Base-by-base conservation (phyloP, 805 yeast genomes). In the Cyberlindnera suaveolens region DNA sequence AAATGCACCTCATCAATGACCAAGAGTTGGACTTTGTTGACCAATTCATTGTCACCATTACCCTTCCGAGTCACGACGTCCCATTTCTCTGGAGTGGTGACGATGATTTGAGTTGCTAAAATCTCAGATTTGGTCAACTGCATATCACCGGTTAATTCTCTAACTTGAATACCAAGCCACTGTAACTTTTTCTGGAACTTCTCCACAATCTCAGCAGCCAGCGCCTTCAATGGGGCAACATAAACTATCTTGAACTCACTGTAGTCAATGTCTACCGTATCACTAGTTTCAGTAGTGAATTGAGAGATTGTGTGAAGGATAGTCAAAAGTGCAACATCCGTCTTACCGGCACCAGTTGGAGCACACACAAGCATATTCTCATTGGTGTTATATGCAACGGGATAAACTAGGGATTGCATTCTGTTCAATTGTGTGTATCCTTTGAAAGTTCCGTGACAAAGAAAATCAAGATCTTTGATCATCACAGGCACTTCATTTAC, bases 321-420 rank as follows among this genome's bases (percentile, higher is more conserved):
- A 0, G 96, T 71, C 32, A 90, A 66, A 45, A 90, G 64, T 0
- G 97, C 97, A 23, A 90, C 91, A 62, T 90, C 96, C 0, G 97
- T 90, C 60, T 90, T 90, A 75, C 97, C 97, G 6, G 97, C 96
- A 72, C 97, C 97, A 0, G 97, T 90, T 1, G 97, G 97, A 0
- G 97, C 96, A 77, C 97, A 90, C 5, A 90, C 88, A 40, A 90
- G 68, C 96, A 93, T 86, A 57, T 91, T 91, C 56, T 91, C 97
- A 61, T 86, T 89, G 5, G 97, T 84, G 43, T 84, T 80, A 61
- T 91, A 93, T 0, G 96, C 98, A 13, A 90, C 87, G 0, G 96
- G 96, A 52, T 72, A 93, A 2, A 91, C 95, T 47, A 93, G 69
- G 15, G 96, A 83, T 64, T 91, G 99, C 75, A 93, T 85, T 52